phyloP scores from a whole-genome alignment of 164 flowering plant genomes.

The Macadamia tetraphylla region DNA sequence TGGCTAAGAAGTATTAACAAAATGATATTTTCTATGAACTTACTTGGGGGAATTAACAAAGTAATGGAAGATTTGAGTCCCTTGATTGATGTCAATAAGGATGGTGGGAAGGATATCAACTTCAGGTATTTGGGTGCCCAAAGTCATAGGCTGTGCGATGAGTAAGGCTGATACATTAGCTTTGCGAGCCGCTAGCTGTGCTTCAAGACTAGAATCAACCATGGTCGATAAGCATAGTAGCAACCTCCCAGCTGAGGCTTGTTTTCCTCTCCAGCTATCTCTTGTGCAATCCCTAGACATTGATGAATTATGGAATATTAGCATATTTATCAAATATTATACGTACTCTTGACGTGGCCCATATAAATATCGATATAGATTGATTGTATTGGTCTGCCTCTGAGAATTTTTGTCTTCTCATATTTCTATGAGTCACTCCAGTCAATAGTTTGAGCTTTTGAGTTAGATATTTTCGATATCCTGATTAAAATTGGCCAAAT shows the following conservation, averaged over 20 bases:
- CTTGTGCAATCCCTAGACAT: slow-evolving; percentile 30
- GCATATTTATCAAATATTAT: too few relatives aligned
- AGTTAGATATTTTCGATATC: too few relatives aligned
- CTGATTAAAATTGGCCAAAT: too few relatives aligned
- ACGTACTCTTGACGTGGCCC: too few relatives aligned
- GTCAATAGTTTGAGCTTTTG: too few relatives aligned
- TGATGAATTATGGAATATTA: background rate
- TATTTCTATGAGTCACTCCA: too few relatives aligned
- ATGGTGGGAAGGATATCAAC: slow-evolving; percentile 48
- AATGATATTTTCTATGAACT: background rate
- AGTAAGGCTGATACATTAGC: slow-evolving; percentile 47
- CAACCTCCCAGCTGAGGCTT: slow-evolving; percentile 25
- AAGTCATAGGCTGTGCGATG: slow-evolving; percentile 35
- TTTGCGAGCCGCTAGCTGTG: slow-evolving; percentile 19
- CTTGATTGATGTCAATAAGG: slow-evolving; percentile 38
- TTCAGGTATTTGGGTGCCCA: slow-evolving; percentile 29
- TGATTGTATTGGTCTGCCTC: too few relatives aligned
- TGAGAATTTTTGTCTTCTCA: too few relatives aligned
- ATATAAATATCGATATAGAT: too few relatives aligned
- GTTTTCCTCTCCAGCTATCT: slow-evolving; percentile 18
- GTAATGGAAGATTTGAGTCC: slow-evolving; percentile 36
- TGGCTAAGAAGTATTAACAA: too few relatives aligned
- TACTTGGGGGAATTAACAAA: slow-evolving; percentile 26
- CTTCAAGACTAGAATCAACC: slow-evolving; percentile 21
- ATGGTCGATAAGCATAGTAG: slow-evolving; percentile 51